Conservation (phyloP, 179 eudicot species). For the Beta lomatogona region DNA sequence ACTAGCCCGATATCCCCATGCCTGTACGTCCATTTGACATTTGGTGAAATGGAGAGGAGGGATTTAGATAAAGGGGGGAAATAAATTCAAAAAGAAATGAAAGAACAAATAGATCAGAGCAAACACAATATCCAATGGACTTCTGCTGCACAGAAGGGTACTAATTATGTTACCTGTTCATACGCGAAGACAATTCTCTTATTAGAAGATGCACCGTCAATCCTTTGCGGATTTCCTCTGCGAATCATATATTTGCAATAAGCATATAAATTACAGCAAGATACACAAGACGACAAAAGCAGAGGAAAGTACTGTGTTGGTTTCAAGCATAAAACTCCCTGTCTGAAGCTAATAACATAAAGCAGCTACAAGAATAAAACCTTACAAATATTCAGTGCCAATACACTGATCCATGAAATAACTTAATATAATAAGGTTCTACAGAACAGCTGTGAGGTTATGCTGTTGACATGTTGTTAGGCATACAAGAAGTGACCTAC, state of each 20-base stretch:
- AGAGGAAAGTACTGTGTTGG: not conserved
- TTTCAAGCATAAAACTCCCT: not conserved
- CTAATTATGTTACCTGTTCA: constrained; percentile 77
- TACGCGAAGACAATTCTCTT: constrained; percentile 88
- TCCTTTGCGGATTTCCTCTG: constrained; percentile 97
- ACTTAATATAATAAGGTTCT: not conserved
- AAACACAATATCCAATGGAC: not conserved
- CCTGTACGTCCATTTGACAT: not conserved
- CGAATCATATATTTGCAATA: constrained; percentile 22
- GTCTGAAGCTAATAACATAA: not conserved
- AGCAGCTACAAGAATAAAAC: not conserved
- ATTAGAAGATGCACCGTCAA: constrained; percentile 79
- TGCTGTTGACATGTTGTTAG: not conserved
- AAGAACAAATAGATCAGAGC: not conserved
- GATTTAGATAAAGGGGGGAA: not conserved
- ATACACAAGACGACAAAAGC: constrained; percentile 1
- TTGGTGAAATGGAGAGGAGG: not conserved
- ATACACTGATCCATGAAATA: not conserved
- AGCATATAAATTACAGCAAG: not conserved
- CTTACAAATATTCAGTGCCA: not conserved
- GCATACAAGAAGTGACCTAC: not conserved
- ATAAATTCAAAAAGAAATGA: not conserved
- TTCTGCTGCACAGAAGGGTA: not conserved
- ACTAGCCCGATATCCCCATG: not conserved
- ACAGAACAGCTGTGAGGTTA: not conserved